phyloP scores from a whole-genome alignment of 208 protist species.

The Acanthamoeba sp. region DNA sequence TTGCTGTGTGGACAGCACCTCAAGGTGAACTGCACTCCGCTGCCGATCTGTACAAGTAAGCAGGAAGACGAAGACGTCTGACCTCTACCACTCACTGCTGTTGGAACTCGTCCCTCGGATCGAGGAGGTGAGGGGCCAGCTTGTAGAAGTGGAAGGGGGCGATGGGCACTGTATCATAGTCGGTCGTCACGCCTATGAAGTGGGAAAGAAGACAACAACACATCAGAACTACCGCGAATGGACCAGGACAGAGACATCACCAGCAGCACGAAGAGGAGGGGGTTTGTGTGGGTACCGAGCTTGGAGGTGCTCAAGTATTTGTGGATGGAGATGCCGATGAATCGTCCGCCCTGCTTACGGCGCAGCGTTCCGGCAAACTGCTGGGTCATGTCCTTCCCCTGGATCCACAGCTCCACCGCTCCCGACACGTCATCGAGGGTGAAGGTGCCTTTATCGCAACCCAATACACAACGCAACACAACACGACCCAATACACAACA shows the following conservation, averaged over 20 bases:
- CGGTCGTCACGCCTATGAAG: neutral
- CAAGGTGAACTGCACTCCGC: no score
- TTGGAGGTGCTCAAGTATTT: slow-evolving; percentile 36
- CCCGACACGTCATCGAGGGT: slow-evolving; percentile 31
- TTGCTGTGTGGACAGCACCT: no score
- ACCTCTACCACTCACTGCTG: neutral
- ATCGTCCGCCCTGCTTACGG: slow-evolving; percentile 23
- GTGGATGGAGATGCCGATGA: slow-evolving; percentile 41
- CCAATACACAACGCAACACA: no score
- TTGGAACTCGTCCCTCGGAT: neutral
- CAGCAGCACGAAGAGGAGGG: neutral
- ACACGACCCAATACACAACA: no score
- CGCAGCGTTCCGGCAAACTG: slow-evolving; percentile 26
- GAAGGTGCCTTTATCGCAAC: neutral
- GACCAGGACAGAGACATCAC: neutral
- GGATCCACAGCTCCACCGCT: slow-evolving; percentile 40
- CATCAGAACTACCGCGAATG: neutral
- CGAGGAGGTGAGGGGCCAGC: slow-evolving; percentile 23
- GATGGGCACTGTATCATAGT: slow-evolving; percentile 13
- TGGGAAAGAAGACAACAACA: no score
- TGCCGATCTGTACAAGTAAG: no score
- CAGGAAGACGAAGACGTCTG: no score
- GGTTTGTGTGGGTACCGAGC: neutral
- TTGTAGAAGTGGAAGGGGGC: slow-evolving; percentile 42
- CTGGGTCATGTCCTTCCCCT: slow-evolving; percentile 14